These are phyloP conservation scores for Paecilomyces niveus DNA, from an alignment of 2,329 filamentous ascomycete species.

Conservation along the genomic window DNA sequence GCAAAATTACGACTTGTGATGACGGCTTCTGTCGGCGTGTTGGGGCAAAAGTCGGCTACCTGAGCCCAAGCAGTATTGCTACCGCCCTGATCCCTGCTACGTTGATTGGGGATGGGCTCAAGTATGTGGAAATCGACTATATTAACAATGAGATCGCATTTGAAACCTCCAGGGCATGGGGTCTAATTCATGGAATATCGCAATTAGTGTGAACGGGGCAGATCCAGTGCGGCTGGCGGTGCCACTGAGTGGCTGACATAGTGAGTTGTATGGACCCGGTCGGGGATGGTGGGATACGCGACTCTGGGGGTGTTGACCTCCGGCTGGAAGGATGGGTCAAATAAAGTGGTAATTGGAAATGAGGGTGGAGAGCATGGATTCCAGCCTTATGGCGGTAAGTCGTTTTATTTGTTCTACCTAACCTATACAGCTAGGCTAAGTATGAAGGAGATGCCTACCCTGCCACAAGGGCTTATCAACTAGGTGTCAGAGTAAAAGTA, in stretches of 20 bases:
- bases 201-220: slow-evolving; percentile 41
- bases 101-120: slow-evolving; percentile 15
- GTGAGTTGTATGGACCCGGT: slow-evolving; percentile 33
- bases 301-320: slow-evolving; percentile 39
- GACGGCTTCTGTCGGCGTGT: slow-evolving; percentile 36
- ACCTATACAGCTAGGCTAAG: too few relatives aligned
- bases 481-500: too few relatives aligned
- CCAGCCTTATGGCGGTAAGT: slow-evolving; percentile 24
- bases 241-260: slow-evolving; percentile 35
- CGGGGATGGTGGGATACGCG: slow-evolving; percentile 47
- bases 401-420: too few relatives aligned
- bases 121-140: slow-evolving; percentile 43
- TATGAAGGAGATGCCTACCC: too few relatives aligned
- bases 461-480: too few relatives aligned
- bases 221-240: slow-evolving; percentile 42
- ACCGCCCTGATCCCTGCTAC: slow-evolving; percentile 29
- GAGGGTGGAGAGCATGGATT: slow-evolving; percentile 17
- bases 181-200: slow-evolving; percentile 47
- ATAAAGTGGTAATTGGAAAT: slow-evolving; percentile 32
- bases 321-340: slow-evolving; percentile 37
- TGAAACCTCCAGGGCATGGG: slow-evolving; percentile 35
- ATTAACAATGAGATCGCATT: slow-evolving; percentile 48
- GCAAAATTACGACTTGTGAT: slow-evolving; percentile 31
- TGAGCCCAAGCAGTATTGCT: slow-evolving; percentile 24
- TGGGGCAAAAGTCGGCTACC: slow-evolving; percentile 37